phyloP scores from a whole-genome alignment of 345 rosid genomes.

The Moricandia moricandioides region DNA sequence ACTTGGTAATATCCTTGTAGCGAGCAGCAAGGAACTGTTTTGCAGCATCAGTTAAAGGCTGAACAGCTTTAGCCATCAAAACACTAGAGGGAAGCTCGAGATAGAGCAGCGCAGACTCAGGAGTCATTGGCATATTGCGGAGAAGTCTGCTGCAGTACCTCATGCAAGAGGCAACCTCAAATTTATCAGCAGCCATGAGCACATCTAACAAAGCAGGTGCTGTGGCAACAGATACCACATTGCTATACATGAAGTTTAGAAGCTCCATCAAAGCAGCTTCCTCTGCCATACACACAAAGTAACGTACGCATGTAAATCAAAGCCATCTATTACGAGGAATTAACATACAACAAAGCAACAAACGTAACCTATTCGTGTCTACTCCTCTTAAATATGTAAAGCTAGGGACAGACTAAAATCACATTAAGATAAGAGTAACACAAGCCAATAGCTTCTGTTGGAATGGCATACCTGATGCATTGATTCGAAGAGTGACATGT shows the following conservation, averaged over 20 bases:
- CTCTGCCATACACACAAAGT: constrained; percentile 49
- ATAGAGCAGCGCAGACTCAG: neutral
- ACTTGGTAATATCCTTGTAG: constrained; percentile 86
- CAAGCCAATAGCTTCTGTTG: neutral
- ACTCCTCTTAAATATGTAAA: neutral
- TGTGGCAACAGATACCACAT: constrained; percentile 36
- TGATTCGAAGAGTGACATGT: constrained; percentile 83
- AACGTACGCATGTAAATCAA: neutral
- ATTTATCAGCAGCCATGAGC: neutral
- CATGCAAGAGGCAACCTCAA: neutral
- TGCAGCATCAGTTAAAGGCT: neutral
- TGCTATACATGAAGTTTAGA: constrained; percentile 92
- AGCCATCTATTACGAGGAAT: neutral
- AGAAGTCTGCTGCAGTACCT: neutral
- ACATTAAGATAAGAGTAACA: neutral
- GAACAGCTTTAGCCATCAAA: neutral
- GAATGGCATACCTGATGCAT: constrained; percentile 63
- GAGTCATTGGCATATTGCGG: neutral
- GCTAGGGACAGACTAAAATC: neutral
- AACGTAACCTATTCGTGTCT: neutral
- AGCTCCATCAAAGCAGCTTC: constrained; percentile 97
- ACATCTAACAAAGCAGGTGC: neutral
- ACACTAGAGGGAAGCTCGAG: neutral
- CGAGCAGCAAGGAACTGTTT: constrained; percentile 36
- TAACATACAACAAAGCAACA: neutral